Evolutionary conservation across 2,329 filamentous ascomycete species (phyloP).

Genomic region (Rhynchosporium secalis): DNA sequence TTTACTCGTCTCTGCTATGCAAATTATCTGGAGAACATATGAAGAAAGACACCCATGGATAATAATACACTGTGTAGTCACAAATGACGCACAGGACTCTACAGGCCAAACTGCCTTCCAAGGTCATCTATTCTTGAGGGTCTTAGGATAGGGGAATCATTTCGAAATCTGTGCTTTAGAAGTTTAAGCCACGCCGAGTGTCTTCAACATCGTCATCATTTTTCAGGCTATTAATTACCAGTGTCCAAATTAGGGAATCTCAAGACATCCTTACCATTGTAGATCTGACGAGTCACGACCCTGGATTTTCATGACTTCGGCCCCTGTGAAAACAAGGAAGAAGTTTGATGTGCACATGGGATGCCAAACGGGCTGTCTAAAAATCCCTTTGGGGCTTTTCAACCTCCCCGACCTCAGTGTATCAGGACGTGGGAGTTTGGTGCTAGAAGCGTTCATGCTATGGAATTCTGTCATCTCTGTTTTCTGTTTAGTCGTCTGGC

Average conservation of each 20-base stretch:
- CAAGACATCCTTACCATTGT: neutral
- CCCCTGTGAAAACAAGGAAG: constrained; percentile 24
- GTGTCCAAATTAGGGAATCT: constrained; percentile 23
- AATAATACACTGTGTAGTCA: no score
- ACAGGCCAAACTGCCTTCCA: no score
- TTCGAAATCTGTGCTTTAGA: constrained; percentile 3
- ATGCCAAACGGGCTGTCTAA: constrained; percentile 9
- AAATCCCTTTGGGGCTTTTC: neutral
- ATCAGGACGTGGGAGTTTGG: neutral
- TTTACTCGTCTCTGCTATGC: neutral
- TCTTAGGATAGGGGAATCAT: constrained; percentile 14
- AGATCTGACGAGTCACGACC: constrained; percentile 17
- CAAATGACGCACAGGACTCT: no score
- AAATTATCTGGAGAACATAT: no score
- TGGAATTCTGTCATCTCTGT: neutral
- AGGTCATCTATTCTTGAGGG: constrained; percentile 3
- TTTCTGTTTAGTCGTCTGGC: constrained; percentile 1
- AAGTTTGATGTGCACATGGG: constrained; percentile 32
- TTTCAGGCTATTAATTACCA: constrained; percentile 23
- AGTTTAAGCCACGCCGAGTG: neutral
- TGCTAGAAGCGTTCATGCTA: neutral
- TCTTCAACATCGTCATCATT: constrained; percentile 24
- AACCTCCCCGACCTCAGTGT: no score
- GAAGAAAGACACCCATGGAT: neutral
- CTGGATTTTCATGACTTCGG: constrained; percentile 10